A percentile compares a stretch with the other conserved stretches of the same genome.
Conservation (phyloP, 2,329 filamentous ascomycete species). For the Alternaria hordeiaustralica region DNA sequence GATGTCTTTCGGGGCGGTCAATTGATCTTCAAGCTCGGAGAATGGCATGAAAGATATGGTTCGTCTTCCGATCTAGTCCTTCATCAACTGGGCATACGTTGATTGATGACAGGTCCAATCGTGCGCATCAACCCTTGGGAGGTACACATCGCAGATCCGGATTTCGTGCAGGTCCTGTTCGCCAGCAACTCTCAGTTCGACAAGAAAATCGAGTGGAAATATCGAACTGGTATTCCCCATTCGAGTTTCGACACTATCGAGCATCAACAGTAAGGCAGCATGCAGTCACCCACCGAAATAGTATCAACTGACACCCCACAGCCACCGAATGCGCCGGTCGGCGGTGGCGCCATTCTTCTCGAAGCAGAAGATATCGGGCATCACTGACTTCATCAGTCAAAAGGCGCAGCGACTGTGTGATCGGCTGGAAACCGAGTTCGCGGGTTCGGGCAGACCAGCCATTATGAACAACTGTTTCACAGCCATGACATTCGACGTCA, state of each 20-base stretch:
- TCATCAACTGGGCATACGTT: background rate
- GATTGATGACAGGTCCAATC: background rate
- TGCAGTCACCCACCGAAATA: too few relatives aligned
- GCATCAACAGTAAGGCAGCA: constrained; percentile 18
- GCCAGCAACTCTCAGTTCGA: too few relatives aligned
- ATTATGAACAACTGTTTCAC: background rate
- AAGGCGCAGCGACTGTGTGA: background rate
- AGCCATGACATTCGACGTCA: constrained; percentile 8
- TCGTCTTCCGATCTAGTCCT: background rate
- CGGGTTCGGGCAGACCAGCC: background rate
- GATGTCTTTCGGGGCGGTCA: too few relatives aligned
- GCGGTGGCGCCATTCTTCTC: constrained; percentile 36
- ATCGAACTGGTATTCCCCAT: too few relatives aligned
- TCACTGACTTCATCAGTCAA: background rate
- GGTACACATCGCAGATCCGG: constrained; percentile 16
- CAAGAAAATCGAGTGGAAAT: too few relatives aligned
- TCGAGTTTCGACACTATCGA: background rate
- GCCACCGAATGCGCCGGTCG: constrained; percentile 27
- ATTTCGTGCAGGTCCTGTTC: background rate
- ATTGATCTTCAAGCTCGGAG: too few relatives aligned
- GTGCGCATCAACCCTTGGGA: constrained; percentile 9
- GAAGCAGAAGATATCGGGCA: constrained; percentile 2
- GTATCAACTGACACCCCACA: too few relatives aligned
- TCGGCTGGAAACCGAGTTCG: background rate
- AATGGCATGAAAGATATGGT: too few relatives aligned